Evolutionary conservation across 2,329 filamentous ascomycete species (phyloP).

Genomic region (Colletotrichum plurivorum): DNA sequence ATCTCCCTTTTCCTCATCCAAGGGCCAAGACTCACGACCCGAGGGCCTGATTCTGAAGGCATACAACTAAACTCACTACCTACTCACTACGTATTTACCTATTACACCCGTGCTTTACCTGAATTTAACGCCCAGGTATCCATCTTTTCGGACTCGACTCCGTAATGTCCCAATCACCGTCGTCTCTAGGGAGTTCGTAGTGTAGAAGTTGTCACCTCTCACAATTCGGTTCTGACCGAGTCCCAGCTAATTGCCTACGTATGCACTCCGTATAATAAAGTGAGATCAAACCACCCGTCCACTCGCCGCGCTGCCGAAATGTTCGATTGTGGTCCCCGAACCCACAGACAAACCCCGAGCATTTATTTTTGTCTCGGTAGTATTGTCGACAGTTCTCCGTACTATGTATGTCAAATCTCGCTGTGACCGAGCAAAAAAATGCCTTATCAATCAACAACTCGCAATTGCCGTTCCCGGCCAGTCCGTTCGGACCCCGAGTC

Average conservation of each 20-base stretch:
- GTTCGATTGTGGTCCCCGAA: background rate
- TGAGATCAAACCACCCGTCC: background rate
- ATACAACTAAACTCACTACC: too few species aligned
- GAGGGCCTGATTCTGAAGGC: too few species aligned
- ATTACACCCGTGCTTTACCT: too few species aligned
- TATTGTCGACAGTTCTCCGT: too few species aligned
- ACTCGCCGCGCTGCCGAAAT: background rate
- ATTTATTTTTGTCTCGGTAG: background rate
- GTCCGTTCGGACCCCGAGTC: conserved; percentile 3
- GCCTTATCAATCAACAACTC: background rate
- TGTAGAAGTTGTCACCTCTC: conserved; percentile 14
- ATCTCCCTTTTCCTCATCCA: too few species aligned
- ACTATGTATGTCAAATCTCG: background rate
- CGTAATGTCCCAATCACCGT: background rate
- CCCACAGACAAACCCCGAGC: background rate
- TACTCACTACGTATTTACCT: too few species aligned
- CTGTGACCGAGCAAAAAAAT: background rate
- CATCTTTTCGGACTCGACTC: conserved; percentile 23
- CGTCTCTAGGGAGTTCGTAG: background rate
- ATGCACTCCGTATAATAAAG: too few species aligned
- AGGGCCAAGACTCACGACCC: too few species aligned
- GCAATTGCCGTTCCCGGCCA: background rate
- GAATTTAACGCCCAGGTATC: background rate
- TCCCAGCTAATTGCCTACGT: conserved; percentile 7
- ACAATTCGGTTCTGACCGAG: conserved; percentile 27